phyloP scores from a whole-genome alignment of 371 early-diverging fungal genomes.

The Rhizopus delemar region DNA sequence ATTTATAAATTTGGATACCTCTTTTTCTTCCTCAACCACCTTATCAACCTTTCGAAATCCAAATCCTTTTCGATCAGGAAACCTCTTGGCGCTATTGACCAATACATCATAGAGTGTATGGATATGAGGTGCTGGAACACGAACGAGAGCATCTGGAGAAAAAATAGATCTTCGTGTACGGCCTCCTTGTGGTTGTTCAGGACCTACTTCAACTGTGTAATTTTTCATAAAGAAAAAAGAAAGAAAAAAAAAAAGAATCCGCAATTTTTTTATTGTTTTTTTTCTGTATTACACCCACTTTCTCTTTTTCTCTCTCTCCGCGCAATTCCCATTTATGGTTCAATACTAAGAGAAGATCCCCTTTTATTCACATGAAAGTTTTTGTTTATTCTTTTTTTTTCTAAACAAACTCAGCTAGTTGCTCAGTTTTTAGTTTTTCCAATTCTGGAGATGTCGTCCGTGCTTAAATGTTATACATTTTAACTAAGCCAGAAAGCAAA shows the following conservation, averaged over 20 bases:
- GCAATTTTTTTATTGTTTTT: too few relatives aligned
- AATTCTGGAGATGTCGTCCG: too few relatives aligned
- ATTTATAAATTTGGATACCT: conserved; percentile 65
- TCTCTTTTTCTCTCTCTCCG: too few relatives aligned
- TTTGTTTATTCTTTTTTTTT: too few relatives aligned
- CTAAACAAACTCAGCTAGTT: too few relatives aligned
- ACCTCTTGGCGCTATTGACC: conserved; percentile 45
- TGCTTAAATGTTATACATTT: too few relatives aligned
- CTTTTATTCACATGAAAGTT: too few relatives aligned
- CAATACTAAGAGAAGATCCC: too few relatives aligned
- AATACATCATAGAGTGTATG: conserved; percentile 72
- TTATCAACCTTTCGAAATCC: conserved; percentile 69
- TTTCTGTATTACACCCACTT: too few relatives aligned
- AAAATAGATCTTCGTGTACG: conserved; percentile 52
- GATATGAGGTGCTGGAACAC: conserved; percentile 52
- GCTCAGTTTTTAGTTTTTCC: too few relatives aligned
- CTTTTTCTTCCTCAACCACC: conserved; percentile 75
- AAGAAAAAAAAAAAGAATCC: neutral
- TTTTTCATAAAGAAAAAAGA: conserved; percentile 30
- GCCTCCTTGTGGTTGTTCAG: conserved; percentile 53
- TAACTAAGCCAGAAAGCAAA: too few relatives aligned
- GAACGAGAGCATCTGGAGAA: conserved; percentile 52
- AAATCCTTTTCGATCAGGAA: conserved; percentile 56
- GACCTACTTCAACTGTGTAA: conserved; percentile 49
- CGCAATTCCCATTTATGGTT: too few relatives aligned